Base-by-base conservation (phyloP, 768 basidiomycete species). In the Leccinum sublutescens region DNA sequence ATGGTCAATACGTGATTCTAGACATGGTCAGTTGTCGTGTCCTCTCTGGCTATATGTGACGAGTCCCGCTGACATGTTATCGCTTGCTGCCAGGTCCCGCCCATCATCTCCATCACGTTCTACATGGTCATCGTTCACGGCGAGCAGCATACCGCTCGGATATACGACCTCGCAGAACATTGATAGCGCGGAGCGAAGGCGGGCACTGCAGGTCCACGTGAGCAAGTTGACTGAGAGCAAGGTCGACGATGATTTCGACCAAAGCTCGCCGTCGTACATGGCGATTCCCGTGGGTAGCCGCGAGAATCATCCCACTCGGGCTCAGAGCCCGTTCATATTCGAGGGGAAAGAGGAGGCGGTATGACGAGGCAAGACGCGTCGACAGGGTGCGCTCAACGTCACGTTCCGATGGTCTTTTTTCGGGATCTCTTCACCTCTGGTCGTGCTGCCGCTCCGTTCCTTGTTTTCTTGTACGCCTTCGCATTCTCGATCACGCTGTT, bases 51-150 rank as follows among this genome's bases (percentile, higher is more conserved):
- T 25, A 25, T 1, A 25, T 1, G 25, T 25, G 25, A 25, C 25
- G 25, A 25, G 25, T 25, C 25, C 25, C 25, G 25, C 25, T 25
- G 1, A 25, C 4, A 25, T 25, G 25, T 25, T 25, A 25, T 25
- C 25, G 25, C 25, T 25, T 25, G 25, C 25, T 25, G 25, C 25
- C 1, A 25, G 25, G 25, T 25, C 25, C 1, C 55, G 19, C 63
- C 63, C 3, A 60, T 60, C 40, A 55, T 64, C 27, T 34, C 63
- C 34, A 60, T 64, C 52, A 64, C 58, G 10, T 64, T 64, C 34
- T 64, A 64, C 45, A 64, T 64, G 62, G 62, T 64, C 38, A 64
- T 64, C 15, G 40, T 64, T 9, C 62, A 11, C 31, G 31, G 27
- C 3, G 29, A 21, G 12, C 2, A 34, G 50, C 33, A 31, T 52